Base-by-base conservation (phyloP, 208 protist species). In the Trypanosoma melophagium region DNA sequence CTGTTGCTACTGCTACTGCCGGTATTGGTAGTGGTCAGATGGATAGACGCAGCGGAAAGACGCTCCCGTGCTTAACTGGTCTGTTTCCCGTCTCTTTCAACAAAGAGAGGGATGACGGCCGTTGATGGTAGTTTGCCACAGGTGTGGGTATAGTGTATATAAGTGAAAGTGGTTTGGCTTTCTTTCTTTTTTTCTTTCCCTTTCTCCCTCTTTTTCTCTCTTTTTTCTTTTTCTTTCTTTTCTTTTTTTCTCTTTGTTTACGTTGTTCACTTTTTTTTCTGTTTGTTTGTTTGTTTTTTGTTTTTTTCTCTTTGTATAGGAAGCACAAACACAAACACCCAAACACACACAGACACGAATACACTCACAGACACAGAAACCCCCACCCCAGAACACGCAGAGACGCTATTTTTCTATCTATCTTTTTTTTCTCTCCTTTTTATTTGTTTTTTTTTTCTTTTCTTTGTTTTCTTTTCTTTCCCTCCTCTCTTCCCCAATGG, bases 401-500 rank as follows among this genome's bases (percentile, higher is more conserved):
- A 35, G 28, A 35, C 28, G 28, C 28, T 35, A 35, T 35, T 64
- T 57, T 2, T 8, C n/a, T 40, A 64, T 54, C 12, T 47, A 14
- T 57, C 42, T 54, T 60, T 7, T 44, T 67, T 54, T 50, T 40
- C n/a, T 13, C 12, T 9, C 13, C 8, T 49, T 24, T 40, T 66
- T 61, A 31, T 49, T 54, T 28, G 3, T 35, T 19, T 24, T 44
- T 52, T 65, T 66, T 25, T 71, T 57, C 17, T 40, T 53, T 19
- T 58, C 40, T 58, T 35, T 55, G 40, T 72, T 58, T 61, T 66
- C 64, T 42, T 76, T 41, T 7, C 9, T 59, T 60, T 53, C 38
- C 65, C 49, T 42, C 66, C 21, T 31, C 22, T 45, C 14, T 41
- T 53, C 49, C n/a, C 19, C 7, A 49, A 63, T 49, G 16, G n/a